phyloP scores from a whole-genome alignment of 768 basidiomycete genomes.

The Suillus paluster region DNA sequence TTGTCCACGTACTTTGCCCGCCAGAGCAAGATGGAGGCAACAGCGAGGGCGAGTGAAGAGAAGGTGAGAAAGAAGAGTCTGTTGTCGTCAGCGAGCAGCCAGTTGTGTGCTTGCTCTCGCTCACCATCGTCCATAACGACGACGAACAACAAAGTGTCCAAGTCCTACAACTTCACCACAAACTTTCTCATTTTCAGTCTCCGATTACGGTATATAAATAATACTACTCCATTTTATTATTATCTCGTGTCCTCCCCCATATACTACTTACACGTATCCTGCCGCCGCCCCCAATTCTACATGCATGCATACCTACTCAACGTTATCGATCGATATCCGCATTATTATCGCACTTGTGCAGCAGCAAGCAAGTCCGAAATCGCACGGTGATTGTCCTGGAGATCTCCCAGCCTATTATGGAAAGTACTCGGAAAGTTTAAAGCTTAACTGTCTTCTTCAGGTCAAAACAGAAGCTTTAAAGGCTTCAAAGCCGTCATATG shows the following conservation, averaged over 20 bases:
- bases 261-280: not conserved
- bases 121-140: conserved; percentile 49
- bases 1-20: conserved; percentile 25
- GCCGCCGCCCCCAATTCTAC: too few species aligned
- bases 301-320: not conserved
- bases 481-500: too few species aligned
- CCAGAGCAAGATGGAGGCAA: conserved; percentile 50
- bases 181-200: conserved; percentile 29
- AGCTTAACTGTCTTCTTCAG: not conserved
- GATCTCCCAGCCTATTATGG: not conserved
- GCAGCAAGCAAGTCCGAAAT: not conserved
- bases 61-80: conserved; percentile 48
- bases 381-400: not conserved
- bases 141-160: too few species aligned
- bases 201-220: conserved; percentile 26
- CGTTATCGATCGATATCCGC: not conserved
- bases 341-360: not conserved
- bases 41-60: conserved; percentile 49
- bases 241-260: not conserved
- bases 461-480: not conserved
- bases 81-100: conserved; percentile 30
- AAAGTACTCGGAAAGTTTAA: not conserved
- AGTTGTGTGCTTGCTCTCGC: conserved; percentile 33
- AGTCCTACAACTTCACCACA: too few species aligned
- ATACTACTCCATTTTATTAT: not conserved